Evolutionary conservation across 257 asterid species (phyloP).

Genomic region (Penstemon barbatus): DNA sequence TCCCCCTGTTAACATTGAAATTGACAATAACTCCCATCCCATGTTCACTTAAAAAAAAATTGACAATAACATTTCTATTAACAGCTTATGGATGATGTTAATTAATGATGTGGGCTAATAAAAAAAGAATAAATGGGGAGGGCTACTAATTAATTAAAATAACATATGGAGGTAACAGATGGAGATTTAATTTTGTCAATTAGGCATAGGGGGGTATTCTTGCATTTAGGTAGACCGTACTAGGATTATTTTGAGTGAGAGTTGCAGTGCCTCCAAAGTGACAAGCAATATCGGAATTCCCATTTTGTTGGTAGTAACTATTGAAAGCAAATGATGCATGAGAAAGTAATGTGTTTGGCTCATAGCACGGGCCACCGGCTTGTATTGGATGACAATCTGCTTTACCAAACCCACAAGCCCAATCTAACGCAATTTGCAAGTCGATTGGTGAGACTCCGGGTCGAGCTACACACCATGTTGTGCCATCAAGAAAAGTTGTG

Average conservation of each 20-base stretch:
- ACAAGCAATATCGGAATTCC: slow-evolving; percentile 75
- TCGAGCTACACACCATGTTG: slow-evolving; percentile 80
- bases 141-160: too few species aligned
- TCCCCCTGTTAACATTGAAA: not conserved
- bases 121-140: too few species aligned
- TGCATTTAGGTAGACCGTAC: slow-evolving; percentile 31
- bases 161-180: too few species aligned
- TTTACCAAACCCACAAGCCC: slow-evolving; percentile 76
- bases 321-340: slow-evolving; percentile 89
- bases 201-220: too few species aligned
- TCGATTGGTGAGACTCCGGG: slow-evolving; percentile 48
- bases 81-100: too few species aligned
- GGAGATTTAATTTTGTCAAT: too few species aligned
- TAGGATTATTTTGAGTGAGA: slow-evolving; percentile 56
- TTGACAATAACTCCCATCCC: too few species aligned
- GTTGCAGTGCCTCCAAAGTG: slow-evolving; percentile 79
- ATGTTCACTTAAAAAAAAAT: too few species aligned
- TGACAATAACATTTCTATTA: too few species aligned
- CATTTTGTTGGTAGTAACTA: slow-evolving; percentile 76
- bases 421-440: slow-evolving; percentile 69
- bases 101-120: too few species aligned
- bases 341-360: slow-evolving; percentile 56
- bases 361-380: slow-evolving; percentile 68
- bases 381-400: slow-evolving; percentile 67
- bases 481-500: slow-evolving; percentile 72